A percentile compares a stretch with the other conserved stretches of the same genome.
These are phyloP conservation scores for Magnolia officinalis DNA, from an alignment of 164 flowering plant genomes.

Conservation along the genomic window DNA sequence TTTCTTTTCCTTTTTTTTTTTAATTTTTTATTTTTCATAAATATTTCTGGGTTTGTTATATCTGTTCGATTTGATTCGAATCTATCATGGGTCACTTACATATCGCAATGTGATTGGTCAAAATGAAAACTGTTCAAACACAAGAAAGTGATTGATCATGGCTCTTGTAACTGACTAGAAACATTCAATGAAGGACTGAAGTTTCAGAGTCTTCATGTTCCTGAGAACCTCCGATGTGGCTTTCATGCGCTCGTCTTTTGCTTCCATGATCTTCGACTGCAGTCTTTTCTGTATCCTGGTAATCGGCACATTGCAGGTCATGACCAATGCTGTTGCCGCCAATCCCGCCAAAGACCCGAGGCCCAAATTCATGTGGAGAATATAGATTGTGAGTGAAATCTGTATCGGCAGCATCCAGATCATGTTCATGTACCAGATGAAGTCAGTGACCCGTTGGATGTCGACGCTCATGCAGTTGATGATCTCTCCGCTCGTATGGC, in stretches of 20 bases:
- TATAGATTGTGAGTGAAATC: slow-evolving; percentile 66
- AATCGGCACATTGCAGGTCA: slow-evolving; percentile 81
- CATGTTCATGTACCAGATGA: slow-evolving; percentile 71
- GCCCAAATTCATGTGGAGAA: slow-evolving; percentile 58
- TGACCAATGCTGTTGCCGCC: slow-evolving; percentile 56
- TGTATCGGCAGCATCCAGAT: slow-evolving; percentile 90
- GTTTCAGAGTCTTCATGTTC: slow-evolving; percentile 77
- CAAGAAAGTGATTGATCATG: no score
- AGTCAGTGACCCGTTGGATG: slow-evolving; percentile 76
- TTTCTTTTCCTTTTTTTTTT: no score
- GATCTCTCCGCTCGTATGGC: slow-evolving; percentile 81
- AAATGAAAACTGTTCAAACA: no score
- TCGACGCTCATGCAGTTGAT: slow-evolving; percentile 92
- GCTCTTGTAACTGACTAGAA: no score
- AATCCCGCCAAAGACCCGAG: slow-evolving; percentile 66
- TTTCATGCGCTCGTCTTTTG: slow-evolving; percentile 83
- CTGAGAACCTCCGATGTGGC: slow-evolving; percentile 80
- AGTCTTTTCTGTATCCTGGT: slow-evolving; percentile 61
- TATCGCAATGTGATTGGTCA: no score
- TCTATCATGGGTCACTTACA: no score
- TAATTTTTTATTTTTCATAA: no score
- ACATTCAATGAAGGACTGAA: no score
- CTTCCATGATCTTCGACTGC: slow-evolving; percentile 77
- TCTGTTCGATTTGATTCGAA: no score
- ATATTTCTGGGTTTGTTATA: no score